Percentiles rank a stretch among this genome's conserved stretches.
phyloP scores from a whole-genome alignment of 768 basidiomycete genomes.

The Russula compacta region DNA sequence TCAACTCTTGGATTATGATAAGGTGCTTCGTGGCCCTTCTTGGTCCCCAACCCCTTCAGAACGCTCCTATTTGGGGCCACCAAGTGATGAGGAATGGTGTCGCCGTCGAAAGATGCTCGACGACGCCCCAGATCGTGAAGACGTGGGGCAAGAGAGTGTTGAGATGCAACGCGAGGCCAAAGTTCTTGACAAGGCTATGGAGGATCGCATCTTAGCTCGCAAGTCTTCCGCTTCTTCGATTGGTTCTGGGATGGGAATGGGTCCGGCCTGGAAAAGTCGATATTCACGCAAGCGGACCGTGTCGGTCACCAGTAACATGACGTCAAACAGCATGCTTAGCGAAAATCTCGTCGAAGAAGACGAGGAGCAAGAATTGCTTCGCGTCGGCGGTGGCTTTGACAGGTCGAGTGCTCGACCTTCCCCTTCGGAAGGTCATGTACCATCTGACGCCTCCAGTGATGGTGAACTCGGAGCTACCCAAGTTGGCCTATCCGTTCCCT shows the following conservation, averaged over 20 bases:
- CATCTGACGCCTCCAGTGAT: slow-evolving; percentile 24
- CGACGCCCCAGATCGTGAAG: slow-evolving; percentile 40
- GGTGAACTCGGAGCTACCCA: slow-evolving; percentile 18
- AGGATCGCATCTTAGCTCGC: slow-evolving; percentile 68
- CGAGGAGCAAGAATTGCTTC: slow-evolving; percentile 64
- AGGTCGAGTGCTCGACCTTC: slow-evolving; percentile 27
- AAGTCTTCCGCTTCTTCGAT: slow-evolving; percentile 61
- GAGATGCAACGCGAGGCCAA: slow-evolving; percentile 69
- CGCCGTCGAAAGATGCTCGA: slow-evolving; percentile 56
- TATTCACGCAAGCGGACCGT: slow-evolving; percentile 66
- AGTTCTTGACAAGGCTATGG: slow-evolving; percentile 81
- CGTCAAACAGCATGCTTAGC: slow-evolving; percentile 60
- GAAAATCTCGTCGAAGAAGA: slow-evolving; percentile 79
- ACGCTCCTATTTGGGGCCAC: slow-evolving; percentile 38
- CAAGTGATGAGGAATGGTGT: slow-evolving; percentile 72
- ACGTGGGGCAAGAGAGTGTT: slow-evolving; percentile 45
- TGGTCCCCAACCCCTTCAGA: slow-evolving; percentile 47
- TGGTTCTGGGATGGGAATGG: slow-evolving; percentile 58
- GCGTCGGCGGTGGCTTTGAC: slow-evolving; percentile 57
- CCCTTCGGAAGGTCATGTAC: slow-evolving; percentile 27
- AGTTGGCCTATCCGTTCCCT: background rate
- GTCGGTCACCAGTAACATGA: slow-evolving; percentile 64
- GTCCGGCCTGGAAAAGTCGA: slow-evolving; percentile 52
- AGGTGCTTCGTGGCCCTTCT: slow-evolving; percentile 42
- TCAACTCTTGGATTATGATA: slow-evolving; percentile 88